Base-by-base conservation (phyloP, 176 grass and related monocot species). In the Triticum timopheevii region DNA sequence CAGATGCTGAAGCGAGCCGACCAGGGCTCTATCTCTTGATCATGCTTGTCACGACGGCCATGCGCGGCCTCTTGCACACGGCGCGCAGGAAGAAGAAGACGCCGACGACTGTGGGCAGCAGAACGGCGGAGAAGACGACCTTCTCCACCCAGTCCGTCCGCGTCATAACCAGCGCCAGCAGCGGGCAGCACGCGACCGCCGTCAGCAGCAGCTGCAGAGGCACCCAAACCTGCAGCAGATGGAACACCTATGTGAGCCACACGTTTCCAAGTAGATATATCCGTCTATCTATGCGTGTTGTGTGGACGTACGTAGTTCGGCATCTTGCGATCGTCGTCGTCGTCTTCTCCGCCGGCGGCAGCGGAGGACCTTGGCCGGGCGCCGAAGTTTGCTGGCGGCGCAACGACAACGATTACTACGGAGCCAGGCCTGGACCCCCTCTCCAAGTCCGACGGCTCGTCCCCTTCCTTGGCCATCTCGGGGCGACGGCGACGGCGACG, bases 131-230 rank as follows among this genome's bases (percentile, higher is more conserved):
- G 76, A 78, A 6, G 3, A 78, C 50, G 31, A 22, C 10, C 76
- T 61, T 78, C 76, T 36, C 52, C 52, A 78, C 31, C 50, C 30
- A 56, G 28, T 78, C 76, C 76, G 76, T 78, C 19, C 76, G 76
- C 76, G 28, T 78, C 76, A 78, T 3, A 2, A 54, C 76, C 52
- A 78, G 52, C 76, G 76, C 50, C 52, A 78, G 76, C 52, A 78
- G 76, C 49, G 52, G 76, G 19, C 52, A 59, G 52, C 76, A 78
- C 5, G 22, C 30, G 10, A 61, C 76, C 76, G 76, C 50, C 50
- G 76, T 78, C 76, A 78, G 19, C 30, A 78, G 76, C 28, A 78
- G 76, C 76, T 61, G 76, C 76, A 78, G 52, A 28, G 76, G 33
- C 52, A 78, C 52, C 76, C 76, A 78, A 6, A 77, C 47, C 74